Evolutionary conservation across 1,284 basidiomycete species (phyloP).

Genomic region (Pholiota adiposa): DNA sequence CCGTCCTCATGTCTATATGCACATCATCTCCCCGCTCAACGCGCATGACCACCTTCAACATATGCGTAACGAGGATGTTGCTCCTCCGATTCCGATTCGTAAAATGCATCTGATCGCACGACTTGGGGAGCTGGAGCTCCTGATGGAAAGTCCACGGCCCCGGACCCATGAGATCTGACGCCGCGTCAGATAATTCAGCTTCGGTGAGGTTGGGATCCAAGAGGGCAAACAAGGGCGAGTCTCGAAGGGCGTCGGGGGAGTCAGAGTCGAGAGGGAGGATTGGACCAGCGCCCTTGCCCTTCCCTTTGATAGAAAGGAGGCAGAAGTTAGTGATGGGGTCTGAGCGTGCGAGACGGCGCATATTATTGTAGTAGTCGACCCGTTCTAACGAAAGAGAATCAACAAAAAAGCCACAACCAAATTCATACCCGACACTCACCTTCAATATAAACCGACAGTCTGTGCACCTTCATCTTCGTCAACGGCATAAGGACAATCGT

Average conservation of each 20-base stretch:
- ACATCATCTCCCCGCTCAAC: conserved; percentile 82
- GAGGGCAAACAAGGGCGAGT: conserved; percentile 57
- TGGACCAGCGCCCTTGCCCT: conserved; percentile 48
- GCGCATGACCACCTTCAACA: conserved; percentile 83
- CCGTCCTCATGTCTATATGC: conserved; percentile 65
- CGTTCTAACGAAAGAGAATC: conserved; percentile 54
- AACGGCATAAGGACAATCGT: conserved; percentile 86
- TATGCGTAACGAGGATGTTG: conserved; percentile 81
- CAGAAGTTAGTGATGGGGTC: conserved; percentile 72
- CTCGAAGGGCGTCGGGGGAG: conserved; percentile 53
- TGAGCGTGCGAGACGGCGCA: conserved; percentile 74
- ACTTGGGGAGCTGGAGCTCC: conserved; percentile 58
- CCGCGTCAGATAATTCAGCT: conserved; percentile 55
- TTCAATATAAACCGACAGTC: conserved; percentile 82
- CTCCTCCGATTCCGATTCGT: conserved; percentile 85
- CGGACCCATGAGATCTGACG: conserved; percentile 70
- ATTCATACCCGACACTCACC: conserved; percentile 49
- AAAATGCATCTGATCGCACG: conserved; percentile 68
- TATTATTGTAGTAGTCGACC: conserved; percentile 78
- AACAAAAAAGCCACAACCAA: neutral
- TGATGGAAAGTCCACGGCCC: conserved; percentile 75
- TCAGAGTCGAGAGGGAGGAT: conserved; percentile 74
- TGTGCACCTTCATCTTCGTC: conserved; percentile 83
- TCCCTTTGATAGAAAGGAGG: conserved; percentile 71
- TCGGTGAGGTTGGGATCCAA: conserved; percentile 35